Percentiles rank a stretch among this genome's conserved stretches.
phyloP scores from a whole-genome alignment of 2,329 filamentous ascomycete species.

The Dactylellina haptotyla region DNA sequence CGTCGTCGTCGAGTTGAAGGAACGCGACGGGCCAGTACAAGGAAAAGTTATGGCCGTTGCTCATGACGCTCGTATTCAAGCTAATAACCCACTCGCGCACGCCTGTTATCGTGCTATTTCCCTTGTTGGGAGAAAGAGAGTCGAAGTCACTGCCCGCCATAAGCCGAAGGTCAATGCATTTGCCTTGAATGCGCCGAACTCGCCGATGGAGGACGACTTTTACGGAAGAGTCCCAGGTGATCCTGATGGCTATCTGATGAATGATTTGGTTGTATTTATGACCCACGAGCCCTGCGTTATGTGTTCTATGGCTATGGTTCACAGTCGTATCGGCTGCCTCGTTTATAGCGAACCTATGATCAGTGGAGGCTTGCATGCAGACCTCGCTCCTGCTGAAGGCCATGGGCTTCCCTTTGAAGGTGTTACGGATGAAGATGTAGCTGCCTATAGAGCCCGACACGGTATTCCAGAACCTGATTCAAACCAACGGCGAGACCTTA shows the following conservation, averaged over 20 bases:
- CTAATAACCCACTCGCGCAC: conserved; percentile 80
- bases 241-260: conserved; percentile 86
- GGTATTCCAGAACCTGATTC: conserved; percentile 21
- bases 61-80: conserved; percentile 74
- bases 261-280: conserved; percentile 90
- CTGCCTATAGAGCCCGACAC: conserved; percentile 57
- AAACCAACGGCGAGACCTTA: background rate
- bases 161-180: conserved; percentile 39
- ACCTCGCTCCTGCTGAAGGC: conserved; percentile 68
- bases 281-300: conserved; percentile 97
- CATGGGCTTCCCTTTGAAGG: conserved; percentile 59
- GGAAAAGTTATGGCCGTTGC: conserved; percentile 74
- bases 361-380: conserved; percentile 84
- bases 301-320: conserved; percentile 95
- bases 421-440: conserved; percentile 60
- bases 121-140: conserved; percentile 74
- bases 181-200: conserved; percentile 41
- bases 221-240: conserved; percentile 40
- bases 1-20: conserved; percentile 72
- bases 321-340: conserved; percentile 88
- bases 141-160: conserved; percentile 54
- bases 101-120: conserved; percentile 81
- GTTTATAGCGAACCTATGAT: conserved; percentile 83
- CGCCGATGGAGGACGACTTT: conserved; percentile 42
- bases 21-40: conserved; percentile 57